These are phyloP conservation scores for Crucihimalaya himalaica DNA, from an alignment of 345 rosid species.

Conservation along the genomic window DNA sequence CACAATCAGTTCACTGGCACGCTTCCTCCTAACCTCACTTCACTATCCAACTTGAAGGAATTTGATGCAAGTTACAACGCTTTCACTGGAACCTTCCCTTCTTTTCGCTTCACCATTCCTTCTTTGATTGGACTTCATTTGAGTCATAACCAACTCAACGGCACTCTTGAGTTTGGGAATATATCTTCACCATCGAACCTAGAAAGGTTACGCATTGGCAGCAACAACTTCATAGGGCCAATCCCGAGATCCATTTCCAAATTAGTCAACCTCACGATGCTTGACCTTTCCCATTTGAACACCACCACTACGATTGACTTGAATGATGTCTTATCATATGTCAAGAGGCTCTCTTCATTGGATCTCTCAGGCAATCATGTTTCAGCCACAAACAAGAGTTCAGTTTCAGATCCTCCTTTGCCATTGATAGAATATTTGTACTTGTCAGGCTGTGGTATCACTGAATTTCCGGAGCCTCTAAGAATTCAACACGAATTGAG, in stretches of 20 bases:
- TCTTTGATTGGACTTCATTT: rapidly evolving
- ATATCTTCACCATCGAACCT: background rate
- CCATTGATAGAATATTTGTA: rapidly evolving
- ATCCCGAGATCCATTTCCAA: background rate
- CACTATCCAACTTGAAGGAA: background rate
- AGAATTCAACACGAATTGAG: rapidly evolving
- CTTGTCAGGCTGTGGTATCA: slow-evolving; percentile 17
- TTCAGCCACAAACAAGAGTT: background rate
- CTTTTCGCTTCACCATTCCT: background rate
- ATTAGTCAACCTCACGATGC: background rate
- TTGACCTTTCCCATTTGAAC: background rate
- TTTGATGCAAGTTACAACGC: background rate
- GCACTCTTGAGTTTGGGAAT: background rate
- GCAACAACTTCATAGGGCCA: background rate
- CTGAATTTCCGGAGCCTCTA: slow-evolving; percentile 20
- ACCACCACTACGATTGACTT: background rate
- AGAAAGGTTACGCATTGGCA: rapidly evolving
- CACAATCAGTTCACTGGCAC: background rate
- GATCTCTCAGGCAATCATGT: slow-evolving; percentile 9
- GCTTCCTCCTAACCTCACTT: background rate
- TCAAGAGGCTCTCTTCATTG: no score
- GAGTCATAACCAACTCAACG: background rate
- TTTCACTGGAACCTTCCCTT: background rate
- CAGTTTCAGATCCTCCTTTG: background rate
- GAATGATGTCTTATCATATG: background rate